Percentiles rank a stretch among this genome's conserved stretches.
These are phyloP conservation scores for Mallotus nudiflorus DNA, from an alignment of 345 rosid genomes.

Conservation along the genomic window DNA sequence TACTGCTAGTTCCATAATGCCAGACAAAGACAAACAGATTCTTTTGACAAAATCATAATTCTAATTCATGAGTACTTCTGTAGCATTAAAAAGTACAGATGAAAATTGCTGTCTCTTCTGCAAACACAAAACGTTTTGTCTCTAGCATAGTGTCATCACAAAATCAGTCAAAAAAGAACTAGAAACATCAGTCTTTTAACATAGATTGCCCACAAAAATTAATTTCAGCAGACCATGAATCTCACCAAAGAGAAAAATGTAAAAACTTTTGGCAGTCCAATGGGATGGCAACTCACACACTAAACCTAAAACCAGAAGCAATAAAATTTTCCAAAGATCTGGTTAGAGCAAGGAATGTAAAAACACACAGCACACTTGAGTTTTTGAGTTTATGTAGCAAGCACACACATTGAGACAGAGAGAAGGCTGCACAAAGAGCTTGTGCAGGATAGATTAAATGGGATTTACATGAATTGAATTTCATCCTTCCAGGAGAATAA, in stretches of 20 bases:
- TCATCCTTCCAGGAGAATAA: neutral
- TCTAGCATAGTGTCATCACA: neutral
- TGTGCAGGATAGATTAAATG: neutral
- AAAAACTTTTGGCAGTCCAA: neutral
- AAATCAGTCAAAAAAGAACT: neutral
- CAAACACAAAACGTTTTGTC: no score
- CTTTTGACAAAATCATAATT: neutral
- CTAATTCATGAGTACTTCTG: neutral
- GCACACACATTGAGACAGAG: neutral
- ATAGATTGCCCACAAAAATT: neutral
- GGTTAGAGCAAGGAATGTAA: neutral
- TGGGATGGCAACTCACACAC: neutral
- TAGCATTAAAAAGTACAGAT: neutral
- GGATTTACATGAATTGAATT: neutral
- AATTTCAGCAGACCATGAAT: neutral
- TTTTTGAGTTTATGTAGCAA: neutral
- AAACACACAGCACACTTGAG: neutral
- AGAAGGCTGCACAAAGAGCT: neutral
- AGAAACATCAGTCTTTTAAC: neutral
- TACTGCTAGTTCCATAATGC: neutral
- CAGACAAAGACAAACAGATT: neutral
- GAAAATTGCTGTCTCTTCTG: no score
- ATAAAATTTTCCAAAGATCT: neutral
- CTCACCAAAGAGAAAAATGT: neutral
- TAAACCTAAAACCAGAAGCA: neutral